Evolutionary conservation across 768 basidiomycete genomes (phyloP).

Genomic region (Kwoniella europaea): DNA sequence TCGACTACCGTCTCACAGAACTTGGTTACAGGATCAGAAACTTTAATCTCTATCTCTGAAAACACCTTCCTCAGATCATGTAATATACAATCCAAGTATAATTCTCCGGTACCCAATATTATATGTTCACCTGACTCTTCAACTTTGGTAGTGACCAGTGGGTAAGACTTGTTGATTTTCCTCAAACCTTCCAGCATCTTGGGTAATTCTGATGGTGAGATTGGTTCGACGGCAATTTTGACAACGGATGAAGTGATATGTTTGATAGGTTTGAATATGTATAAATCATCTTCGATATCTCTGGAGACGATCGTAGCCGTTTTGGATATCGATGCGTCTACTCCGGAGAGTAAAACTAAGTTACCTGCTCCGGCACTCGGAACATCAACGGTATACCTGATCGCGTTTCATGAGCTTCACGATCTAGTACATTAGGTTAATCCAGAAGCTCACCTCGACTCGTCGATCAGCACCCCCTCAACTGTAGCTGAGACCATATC

Average conservation of each 20-base stretch:
- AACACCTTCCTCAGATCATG: constrained; percentile 91
- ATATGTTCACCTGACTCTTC: constrained; percentile 99
- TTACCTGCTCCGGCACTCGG: constrained; percentile 91
- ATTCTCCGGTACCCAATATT: constrained; percentile 92
- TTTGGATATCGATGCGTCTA: constrained; percentile 93
- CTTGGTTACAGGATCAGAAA: constrained; percentile 96
- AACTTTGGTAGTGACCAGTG: constrained; percentile 89
- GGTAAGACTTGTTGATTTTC: constrained; percentile 97
- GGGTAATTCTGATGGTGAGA: constrained; percentile 93
- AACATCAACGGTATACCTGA: constrained; percentile 85
- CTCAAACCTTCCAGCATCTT: constrained; percentile 98
- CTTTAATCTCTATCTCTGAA: constrained; percentile 99
- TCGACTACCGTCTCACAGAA: constrained; percentile 98
- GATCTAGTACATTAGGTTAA: not conserved
- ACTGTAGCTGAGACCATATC: constrained; percentile 87
- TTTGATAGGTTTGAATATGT: constrained; percentile 94
- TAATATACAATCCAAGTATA: constrained; percentile 95
- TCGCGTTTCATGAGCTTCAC: constrained; percentile 24
- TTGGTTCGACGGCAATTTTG: constrained; percentile 97
- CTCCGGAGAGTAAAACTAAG: constrained; percentile 86
- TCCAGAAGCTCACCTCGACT: constrained; percentile 71
- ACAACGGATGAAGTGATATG: constrained; percentile 97
- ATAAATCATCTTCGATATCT: constrained; percentile 74
- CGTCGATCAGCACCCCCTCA: constrained; percentile 87
- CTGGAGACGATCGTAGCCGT: constrained; percentile 82